Conservation (phyloP, 768 basidiomycete genomes). For the Tephrocybe sp. region DNA sequence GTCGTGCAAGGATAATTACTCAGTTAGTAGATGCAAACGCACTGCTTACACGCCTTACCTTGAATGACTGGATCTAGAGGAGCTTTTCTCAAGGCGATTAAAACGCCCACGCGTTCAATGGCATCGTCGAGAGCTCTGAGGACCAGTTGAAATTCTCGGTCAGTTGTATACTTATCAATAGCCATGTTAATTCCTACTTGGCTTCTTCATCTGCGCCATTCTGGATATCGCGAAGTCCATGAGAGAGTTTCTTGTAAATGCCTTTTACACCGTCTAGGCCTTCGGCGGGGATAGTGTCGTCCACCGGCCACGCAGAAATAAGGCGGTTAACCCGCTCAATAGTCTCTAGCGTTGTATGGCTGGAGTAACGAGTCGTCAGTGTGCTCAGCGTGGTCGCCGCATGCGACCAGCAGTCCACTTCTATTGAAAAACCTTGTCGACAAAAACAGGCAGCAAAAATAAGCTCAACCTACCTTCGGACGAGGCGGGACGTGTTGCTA, state of each 20-base stretch:
- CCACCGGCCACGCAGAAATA: constrained; percentile 69
- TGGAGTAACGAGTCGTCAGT: constrained; percentile 55
- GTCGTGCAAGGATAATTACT: background rate
- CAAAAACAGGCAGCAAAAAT: constrained; percentile 12
- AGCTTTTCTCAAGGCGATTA: constrained; percentile 75
- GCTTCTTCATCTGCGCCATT: constrained; percentile 58
- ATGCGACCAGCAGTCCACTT: constrained; percentile 77
- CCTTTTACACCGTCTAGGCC: constrained; percentile 64
- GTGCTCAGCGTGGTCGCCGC: constrained; percentile 58
- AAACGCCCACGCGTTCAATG: constrained; percentile 64
- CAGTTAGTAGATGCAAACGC: background rate
- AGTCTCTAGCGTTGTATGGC: constrained; percentile 50
- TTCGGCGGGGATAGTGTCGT: constrained; percentile 68
- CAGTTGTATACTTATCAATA: background rate
- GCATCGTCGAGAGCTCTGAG: constrained; percentile 70
- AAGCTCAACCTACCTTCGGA: constrained; percentile 63
- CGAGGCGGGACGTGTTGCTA: constrained; percentile 63
- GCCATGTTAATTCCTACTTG: constrained; percentile 43
- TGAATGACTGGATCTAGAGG: constrained; percentile 52
- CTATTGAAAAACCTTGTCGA: constrained; percentile 35
- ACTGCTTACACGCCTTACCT: constrained; percentile 40
- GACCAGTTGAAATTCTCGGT: constrained; percentile 7
- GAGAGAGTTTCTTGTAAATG: constrained; percentile 59
- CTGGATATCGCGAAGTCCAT: constrained; percentile 66
- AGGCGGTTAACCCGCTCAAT: constrained; percentile 74